These are phyloP conservation scores for Ophiostoma piceae DNA, from an alignment of 2,329 filamentous ascomycete genomes.

Conservation along the genomic window DNA sequence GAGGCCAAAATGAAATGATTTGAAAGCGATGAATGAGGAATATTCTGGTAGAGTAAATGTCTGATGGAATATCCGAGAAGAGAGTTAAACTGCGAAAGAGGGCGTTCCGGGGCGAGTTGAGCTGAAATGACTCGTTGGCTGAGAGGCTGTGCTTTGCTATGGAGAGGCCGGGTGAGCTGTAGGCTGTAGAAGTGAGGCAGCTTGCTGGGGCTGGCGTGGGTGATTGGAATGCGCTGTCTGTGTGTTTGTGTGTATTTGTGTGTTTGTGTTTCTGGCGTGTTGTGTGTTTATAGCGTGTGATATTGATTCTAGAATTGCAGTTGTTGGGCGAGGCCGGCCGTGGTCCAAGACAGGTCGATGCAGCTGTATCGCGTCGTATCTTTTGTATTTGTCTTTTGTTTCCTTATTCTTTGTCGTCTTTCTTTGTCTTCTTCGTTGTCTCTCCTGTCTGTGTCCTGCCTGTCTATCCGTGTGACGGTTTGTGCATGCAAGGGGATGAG, in stretches of 20 bases:
- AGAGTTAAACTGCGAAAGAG: neutral
- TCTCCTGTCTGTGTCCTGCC: neutral
- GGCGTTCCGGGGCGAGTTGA: constrained; percentile 4
- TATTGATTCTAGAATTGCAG: neutral
- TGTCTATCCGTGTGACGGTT: neutral
- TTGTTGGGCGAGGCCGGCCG: neutral
- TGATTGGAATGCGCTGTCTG: neutral
- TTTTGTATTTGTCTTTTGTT: too few species aligned
- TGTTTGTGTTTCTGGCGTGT: too few species aligned
- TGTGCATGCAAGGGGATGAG: constrained; percentile 3
- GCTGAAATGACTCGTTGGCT: neutral
- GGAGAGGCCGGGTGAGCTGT: neutral
- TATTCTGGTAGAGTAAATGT: neutral
- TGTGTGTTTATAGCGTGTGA: neutral
- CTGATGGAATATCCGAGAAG: neutral
- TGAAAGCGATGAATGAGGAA: neutral
- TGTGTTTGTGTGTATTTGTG: neutral
- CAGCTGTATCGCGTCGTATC: neutral
- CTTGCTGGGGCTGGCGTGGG: neutral
- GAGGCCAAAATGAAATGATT: neutral
- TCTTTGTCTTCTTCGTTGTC: neutral
- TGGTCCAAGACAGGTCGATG: neutral
- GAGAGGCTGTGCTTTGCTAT: neutral
- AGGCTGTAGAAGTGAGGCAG: neutral
- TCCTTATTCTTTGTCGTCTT: too few species aligned